phyloP scores from a whole-genome alignment of 768 basidiomycete genomes.

The Leucocoprinus leucothites region DNA sequence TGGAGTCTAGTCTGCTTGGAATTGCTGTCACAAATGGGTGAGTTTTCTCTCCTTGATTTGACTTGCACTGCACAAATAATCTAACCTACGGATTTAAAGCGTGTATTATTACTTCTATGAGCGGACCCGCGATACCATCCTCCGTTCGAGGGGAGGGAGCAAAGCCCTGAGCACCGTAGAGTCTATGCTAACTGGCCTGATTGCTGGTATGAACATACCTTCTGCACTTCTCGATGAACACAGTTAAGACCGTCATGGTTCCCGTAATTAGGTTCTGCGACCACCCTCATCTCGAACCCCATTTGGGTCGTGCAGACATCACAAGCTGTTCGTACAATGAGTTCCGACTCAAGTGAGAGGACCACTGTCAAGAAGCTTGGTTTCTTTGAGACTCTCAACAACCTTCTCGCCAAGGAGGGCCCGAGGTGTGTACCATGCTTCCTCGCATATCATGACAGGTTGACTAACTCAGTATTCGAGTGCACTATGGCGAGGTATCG shows the following conservation, averaged over 20 bases:
- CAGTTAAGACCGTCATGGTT: slow-evolving; percentile 4
- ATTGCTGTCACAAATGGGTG: slow-evolving; percentile 94
- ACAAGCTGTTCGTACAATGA: slow-evolving; percentile 68
- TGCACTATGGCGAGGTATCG: slow-evolving; percentile 93
- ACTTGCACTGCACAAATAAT: not conserved
- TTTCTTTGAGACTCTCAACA: slow-evolving; percentile 61
- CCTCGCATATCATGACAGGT: not conserved
- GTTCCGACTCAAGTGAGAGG: slow-evolving; percentile 27
- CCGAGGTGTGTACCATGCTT: slow-evolving; percentile 29
- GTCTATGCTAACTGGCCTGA: slow-evolving; percentile 82
- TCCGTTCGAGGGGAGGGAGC: slow-evolving; percentile 50
- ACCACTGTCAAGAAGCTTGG: slow-evolving; percentile 48
- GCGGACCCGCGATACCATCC: slow-evolving; percentile 54
- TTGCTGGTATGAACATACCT: slow-evolving; percentile 60
- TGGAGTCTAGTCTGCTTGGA: slow-evolving; percentile 81
- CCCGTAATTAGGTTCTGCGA: slow-evolving; percentile 68
- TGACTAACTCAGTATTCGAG: slow-evolving; percentile 18
- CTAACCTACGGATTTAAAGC: slow-evolving; percentile 32
- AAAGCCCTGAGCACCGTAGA: slow-evolving; percentile 83
- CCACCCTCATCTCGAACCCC: slow-evolving; percentile 87
- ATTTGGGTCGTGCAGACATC: slow-evolving; percentile 97
- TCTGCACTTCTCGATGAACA: not conserved
- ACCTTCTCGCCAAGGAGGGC: slow-evolving; percentile 74
- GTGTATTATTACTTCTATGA: slow-evolving; percentile 95
- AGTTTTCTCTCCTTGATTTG: slow-evolving; percentile 16